Evolutionary conservation across 129 eudicot species (phyloP).

Genomic region (Saposhnikovia divaricata): DNA sequence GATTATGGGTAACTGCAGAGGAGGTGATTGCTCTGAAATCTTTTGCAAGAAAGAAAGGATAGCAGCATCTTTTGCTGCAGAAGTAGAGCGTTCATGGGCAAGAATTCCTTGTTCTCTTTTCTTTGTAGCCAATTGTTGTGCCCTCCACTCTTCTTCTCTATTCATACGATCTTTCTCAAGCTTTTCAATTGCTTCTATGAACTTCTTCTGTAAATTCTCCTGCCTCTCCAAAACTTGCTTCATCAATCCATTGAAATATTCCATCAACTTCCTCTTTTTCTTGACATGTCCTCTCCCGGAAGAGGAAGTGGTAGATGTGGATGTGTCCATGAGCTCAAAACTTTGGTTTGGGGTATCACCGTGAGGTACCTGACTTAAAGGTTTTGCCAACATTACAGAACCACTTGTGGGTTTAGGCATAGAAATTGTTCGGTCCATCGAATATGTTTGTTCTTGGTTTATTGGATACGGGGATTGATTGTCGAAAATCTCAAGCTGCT

Average conservation of each 20-base stretch:
- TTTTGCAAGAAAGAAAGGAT: conserved; percentile 43
- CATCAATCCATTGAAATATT: conserved; percentile 31
- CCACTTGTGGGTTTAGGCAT: neutral
- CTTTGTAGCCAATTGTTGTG: conserved; percentile 33
- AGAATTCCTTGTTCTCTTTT: conserved; percentile 36
- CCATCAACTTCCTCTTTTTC: conserved; percentile 35
- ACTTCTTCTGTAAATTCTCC: conserved; percentile 41
- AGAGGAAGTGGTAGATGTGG: conserved; percentile 41
- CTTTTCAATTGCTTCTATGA: conserved; percentile 43
- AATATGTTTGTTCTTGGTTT: conserved; percentile 8
- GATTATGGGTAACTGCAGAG: conserved; percentile 8
- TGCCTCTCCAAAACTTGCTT: conserved; percentile 42
- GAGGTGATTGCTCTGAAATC: conserved; percentile 25
- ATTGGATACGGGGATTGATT: conserved; percentile 3
- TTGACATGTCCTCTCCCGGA: conserved; percentile 25
- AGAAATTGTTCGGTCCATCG: conserved; percentile 11
- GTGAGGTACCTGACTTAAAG: conserved; percentile 13
- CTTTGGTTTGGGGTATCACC: conserved; percentile 13
- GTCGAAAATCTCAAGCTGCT: conserved; percentile 34
- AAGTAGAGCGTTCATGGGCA: conserved; percentile 38
- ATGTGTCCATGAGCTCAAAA: conserved; percentile 29
- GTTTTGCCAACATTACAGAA: conserved; percentile 5
- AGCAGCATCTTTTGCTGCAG: conserved; percentile 51
- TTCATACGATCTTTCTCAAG: conserved; percentile 32
- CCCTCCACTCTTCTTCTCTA: conserved; percentile 54